Evolutionary conservation across 352 stramenopile genomes (phyloP).

Genomic region (Elongisporangium prolatum): DNA sequence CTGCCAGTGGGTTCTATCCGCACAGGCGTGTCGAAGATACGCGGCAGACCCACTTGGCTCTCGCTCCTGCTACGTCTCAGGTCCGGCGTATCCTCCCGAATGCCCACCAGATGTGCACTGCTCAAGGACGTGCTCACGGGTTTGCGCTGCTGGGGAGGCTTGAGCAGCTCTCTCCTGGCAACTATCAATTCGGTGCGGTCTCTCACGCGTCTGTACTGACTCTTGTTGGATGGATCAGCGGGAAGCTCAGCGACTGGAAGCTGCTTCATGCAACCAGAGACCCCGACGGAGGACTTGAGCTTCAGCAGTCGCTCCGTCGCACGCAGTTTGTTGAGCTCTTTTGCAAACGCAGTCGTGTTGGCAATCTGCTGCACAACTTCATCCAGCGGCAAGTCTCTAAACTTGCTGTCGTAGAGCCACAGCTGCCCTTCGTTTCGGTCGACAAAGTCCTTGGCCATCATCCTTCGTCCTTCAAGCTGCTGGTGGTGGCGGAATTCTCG

Average conservation of each 20-base stretch:
- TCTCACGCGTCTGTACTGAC: slow-evolving; percentile 44
- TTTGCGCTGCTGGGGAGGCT: slow-evolving; percentile 35
- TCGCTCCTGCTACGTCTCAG: slow-evolving; percentile 24
- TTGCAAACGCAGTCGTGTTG: slow-evolving; percentile 30
- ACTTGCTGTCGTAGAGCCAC: slow-evolving; percentile 51
- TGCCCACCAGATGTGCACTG: slow-evolving; percentile 2
- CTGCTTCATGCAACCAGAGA: slow-evolving; percentile 51
- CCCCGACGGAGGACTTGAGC: slow-evolving; percentile 54
- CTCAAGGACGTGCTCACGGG: background rate
- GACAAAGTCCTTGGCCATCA: slow-evolving; percentile 65
- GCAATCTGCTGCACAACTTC: slow-evolving; percentile 47
- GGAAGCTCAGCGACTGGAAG: slow-evolving; percentile 17
- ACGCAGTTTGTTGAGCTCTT: slow-evolving; percentile 47
- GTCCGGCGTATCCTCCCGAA: slow-evolving; percentile 18
- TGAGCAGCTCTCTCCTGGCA: slow-evolving; percentile 42
- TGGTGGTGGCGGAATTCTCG: slow-evolving; percentile 23
- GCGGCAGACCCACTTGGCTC: slow-evolving; percentile 22
- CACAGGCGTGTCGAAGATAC: slow-evolving; percentile 28
- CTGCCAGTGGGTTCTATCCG: slow-evolving; percentile 24
- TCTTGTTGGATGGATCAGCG: slow-evolving; percentile 24
- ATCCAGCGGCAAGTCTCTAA: slow-evolving; percentile 24
- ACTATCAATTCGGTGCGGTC: slow-evolving; percentile 47
- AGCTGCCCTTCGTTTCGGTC: slow-evolving; percentile 45
- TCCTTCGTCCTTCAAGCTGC: slow-evolving; percentile 41
- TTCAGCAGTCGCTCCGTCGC: slow-evolving; percentile 57